Conservation (phyloP, 495 filamentous ascomycete species). For the Pseudomonodictys pantanalensis region DNA sequence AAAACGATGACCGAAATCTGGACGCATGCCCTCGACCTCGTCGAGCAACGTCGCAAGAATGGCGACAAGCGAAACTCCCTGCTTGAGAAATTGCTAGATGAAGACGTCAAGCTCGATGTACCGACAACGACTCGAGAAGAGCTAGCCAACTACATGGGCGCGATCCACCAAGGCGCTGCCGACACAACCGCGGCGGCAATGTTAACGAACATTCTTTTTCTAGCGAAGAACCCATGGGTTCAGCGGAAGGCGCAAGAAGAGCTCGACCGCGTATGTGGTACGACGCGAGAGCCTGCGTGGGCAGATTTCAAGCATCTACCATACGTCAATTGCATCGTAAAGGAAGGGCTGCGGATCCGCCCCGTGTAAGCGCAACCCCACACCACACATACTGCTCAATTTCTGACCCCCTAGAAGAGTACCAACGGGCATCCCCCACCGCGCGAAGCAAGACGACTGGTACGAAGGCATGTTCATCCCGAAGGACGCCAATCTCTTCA, state of each 20-base stretch:
- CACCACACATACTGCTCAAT: slow-evolving; percentile 30
- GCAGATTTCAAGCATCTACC: slow-evolving; percentile 43
- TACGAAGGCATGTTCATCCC: slow-evolving; percentile 40
- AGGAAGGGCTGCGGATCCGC: slow-evolving; percentile 44
- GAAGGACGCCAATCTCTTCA: slow-evolving; percentile 33
- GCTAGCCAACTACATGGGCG: slow-evolving; percentile 14
- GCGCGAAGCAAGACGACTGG: slow-evolving; percentile 32
- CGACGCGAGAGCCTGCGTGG: slow-evolving; percentile 40
- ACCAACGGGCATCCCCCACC: neutral
- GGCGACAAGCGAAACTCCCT: slow-evolving; percentile 16
- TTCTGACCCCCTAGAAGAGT: slow-evolving; percentile 2
- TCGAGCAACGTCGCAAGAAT: neutral
- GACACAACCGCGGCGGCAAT: slow-evolving; percentile 8
- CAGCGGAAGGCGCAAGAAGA: slow-evolving; percentile 32
- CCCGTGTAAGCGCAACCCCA: slow-evolving; percentile 38
- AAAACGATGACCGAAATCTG: neutral
- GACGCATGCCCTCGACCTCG: neutral
- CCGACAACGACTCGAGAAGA: neutral
- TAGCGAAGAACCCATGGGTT: slow-evolving; percentile 29
- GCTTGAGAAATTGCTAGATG: neutral
- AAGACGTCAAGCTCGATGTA: neutral
- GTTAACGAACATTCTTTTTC: slow-evolving; percentile 2
- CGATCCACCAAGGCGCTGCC: slow-evolving; percentile 6
- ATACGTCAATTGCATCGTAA: slow-evolving; percentile 45
- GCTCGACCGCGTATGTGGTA: slow-evolving; percentile 36